Conservation (phyloP, 2,329 filamentous ascomycete species). For the Claviceps sp. region DNA sequence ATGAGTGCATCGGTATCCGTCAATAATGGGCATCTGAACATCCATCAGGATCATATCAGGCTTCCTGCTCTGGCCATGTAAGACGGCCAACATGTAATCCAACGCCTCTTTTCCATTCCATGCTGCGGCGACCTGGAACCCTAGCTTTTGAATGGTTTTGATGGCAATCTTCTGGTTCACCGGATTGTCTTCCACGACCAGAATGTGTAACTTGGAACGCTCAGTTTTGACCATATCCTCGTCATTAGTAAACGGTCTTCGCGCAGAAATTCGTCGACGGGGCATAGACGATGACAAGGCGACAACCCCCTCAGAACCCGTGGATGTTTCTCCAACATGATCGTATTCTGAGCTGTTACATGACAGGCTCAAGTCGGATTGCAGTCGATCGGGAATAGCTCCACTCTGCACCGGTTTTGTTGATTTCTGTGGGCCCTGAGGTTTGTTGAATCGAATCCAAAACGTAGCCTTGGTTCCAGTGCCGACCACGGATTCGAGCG, state of each 20-base stretch:
- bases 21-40: conserved; percentile 62
- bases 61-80: conserved; percentile 34
- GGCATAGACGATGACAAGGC: conserved; percentile 11
- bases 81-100: conserved; percentile 51
- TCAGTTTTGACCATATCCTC: conserved; percentile 41
- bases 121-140: conserved; percentile 55
- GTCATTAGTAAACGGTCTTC: conserved; percentile 25
- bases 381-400: conserved; percentile 52
- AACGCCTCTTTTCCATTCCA: conserved; percentile 72
- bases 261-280: conserved; percentile 20
- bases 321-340: conserved; percentile 27
- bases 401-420: conserved; percentile 47
- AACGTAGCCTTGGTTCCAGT: conserved; percentile 62
- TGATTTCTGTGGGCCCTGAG: conserved; percentile 34
- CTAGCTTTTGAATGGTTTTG: conserved; percentile 60
- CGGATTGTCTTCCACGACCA: conserved; percentile 69
- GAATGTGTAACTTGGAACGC: conserved; percentile 50
- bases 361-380: conserved; percentile 49
- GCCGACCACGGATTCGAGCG: conserved; percentile 51
- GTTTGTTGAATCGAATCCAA: conserved; percentile 64
- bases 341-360: conserved; percentile 54
- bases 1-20: conserved; percentile 67
- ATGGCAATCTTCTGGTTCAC: conserved; percentile 67
- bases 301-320: conserved; percentile 15
- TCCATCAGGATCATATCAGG: conserved; percentile 72